Base-by-base conservation (phyloP, 805 yeast genomes). In the Myxozyma melibiosi region DNA sequence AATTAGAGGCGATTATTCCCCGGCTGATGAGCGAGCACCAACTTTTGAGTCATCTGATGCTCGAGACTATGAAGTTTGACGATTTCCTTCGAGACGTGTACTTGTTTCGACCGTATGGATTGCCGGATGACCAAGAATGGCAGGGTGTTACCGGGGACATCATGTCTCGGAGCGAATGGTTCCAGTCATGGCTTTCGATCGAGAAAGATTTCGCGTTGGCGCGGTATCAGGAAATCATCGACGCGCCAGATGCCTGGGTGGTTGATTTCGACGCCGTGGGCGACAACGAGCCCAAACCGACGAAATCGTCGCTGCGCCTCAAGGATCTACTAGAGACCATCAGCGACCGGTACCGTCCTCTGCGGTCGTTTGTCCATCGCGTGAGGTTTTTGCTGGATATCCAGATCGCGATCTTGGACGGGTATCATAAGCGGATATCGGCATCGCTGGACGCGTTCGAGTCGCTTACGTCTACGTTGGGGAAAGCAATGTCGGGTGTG, bases 21-120 rank as follows among this genome's bases (percentile, higher is more conserved):
- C 47, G 51, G 4, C 47, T 70, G 1, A 34, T 63, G 16, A 62
- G 62, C 22, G 71, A 76, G 48, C 83, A 84, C 0, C 70, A 80
- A 24, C 68, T 82, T 9, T 69, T 85, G 31, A 78, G 84, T 30
- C 90, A 86, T 70, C 69, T 84, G 34, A 77, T 85, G 5, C 75
- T 73, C 49, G 88, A 85, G 65, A 67, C 82, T 4, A 76, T 83
- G 44, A 74, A 78, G 9, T 85, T 85, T 67, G 90, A 85, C 66
- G 79, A 75, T 43, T 68, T 75, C 27, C 62, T 85, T 5, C 67
- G 77, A 8, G 73, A 71, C 25, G 69, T 65, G 2, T 83, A 79
- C 66, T 75, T 76, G 46, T 83, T 76, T 66, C 73, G 75, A 33
- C 85, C 84, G 0, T 72, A 66, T 44, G 57, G 64, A 30, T 14